Percentiles rank a stretch among this genome's conserved stretches.
These are phyloP conservation scores for Boletus pseudopeckii DNA, from an alignment of 768 basidiomycete genomes.

Conservation along the genomic window DNA sequence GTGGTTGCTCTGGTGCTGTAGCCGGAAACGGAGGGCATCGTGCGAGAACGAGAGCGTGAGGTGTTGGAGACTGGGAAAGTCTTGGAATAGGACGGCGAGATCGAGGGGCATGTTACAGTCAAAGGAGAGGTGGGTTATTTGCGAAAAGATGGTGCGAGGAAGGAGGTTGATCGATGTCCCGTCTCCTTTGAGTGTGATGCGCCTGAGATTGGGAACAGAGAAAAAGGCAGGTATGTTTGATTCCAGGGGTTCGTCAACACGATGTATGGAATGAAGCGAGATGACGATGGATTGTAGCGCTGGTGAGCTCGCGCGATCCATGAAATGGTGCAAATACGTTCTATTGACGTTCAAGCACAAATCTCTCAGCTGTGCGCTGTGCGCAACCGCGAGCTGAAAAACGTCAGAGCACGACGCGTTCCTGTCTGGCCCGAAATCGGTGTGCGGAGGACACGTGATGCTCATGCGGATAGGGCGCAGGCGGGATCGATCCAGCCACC, in stretches of 20 bases:
- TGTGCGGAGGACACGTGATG: constrained; percentile 14
- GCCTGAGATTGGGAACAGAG: constrained; percentile 16
- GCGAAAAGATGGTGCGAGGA: constrained; percentile 12
- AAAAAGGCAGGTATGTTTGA: not conserved
- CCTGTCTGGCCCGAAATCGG: constrained; percentile 14
- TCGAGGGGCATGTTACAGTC: constrained; percentile 20
- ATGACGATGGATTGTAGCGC: constrained; percentile 15
- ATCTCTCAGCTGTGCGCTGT: constrained; percentile 18
- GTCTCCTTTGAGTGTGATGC: constrained; percentile 14
- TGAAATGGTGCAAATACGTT: constrained; percentile 20
- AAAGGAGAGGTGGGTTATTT: constrained; percentile 24
- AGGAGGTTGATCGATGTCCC: constrained; percentile 12
- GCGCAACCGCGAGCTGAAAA: constrained; percentile 20
- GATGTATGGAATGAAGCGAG: constrained; percentile 12
- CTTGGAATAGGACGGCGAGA: constrained; percentile 16
- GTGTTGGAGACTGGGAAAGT: constrained; percentile 15
- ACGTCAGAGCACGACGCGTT: constrained; percentile 13
- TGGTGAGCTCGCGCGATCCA: constrained; percentile 9
- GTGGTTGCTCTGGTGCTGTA: not conserved
- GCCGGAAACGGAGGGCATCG: constrained; percentile 10
- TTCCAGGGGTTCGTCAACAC: constrained; percentile 2
- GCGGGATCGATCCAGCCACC: constrained; percentile 21
- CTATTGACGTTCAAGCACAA: constrained; percentile 16
- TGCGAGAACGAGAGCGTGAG: constrained; percentile 13
- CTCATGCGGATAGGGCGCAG: constrained; percentile 25